Evolutionary conservation across 441 rosid species (phyloP), one percentile per base, ranked within the genome.

Genomic region (Metrosideros polymorpha): DNA sequence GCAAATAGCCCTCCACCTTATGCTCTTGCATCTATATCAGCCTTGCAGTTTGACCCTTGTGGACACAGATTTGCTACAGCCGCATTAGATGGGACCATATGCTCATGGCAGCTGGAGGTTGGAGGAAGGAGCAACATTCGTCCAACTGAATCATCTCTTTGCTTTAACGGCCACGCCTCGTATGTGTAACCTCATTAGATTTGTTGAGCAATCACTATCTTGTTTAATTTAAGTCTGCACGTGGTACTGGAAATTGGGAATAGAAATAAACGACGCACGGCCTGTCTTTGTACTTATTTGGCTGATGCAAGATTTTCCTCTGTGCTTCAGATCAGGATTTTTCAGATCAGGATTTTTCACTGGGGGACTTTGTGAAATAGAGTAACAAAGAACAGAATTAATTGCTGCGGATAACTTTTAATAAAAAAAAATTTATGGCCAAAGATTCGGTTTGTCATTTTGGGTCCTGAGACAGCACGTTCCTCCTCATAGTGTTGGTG

Each of bases 21-120:
- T 90, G 96, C 99, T 87, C 94, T 95, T 89, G 97, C 99, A 86
- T 95, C 99, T 35, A 92, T 95, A 89, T 95, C 98, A 55, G 95
- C 99, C 54, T 88, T 96, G 93, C 94, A 94, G 88, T 95, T 97
- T 87, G 99, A 96, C 90, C 96, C 90, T 88, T 95, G 91, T 85
- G 99, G 99, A 84, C 99, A 94, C 88, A 93, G 99, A 92, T 97
- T 97, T 94, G 95, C 96, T 57, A 93, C 97, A 85, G 95, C 98
- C 35, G 98, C 99, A 61, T 90, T 93, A 43, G 99, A 96, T 93
- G 99, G 99, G 92, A 96, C 96, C 75, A 94, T 95, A 66, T 96
- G 97, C 92, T 92, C 95, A 9, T 97, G 99, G 99, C 97, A 96
- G 91, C 93, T 97, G 86, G 99, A 95, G 92, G 99, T 94, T 88